These are phyloP conservation scores for Piper longum DNA, from an alignment of 164 flowering plant genomes.

Conservation along the genomic window DNA sequence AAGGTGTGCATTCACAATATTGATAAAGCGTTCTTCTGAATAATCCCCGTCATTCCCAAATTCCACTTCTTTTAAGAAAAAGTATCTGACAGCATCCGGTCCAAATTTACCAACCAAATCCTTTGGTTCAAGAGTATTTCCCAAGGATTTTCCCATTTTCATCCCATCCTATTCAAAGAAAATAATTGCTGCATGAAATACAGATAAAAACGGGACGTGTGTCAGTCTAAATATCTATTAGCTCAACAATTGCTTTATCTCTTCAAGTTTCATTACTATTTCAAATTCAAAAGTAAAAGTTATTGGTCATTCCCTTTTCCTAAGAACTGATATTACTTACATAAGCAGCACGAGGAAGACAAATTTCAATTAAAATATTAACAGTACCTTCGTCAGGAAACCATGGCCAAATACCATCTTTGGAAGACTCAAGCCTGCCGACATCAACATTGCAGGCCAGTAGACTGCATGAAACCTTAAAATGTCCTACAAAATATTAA, in stretches of 20 bases:
- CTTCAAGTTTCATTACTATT: not conserved
- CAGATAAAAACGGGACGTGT: constrained; percentile 6
- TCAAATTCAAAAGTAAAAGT: not conserved
- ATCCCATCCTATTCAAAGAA: constrained; percentile 82
- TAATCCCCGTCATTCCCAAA: constrained; percentile 95
- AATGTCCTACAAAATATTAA: constrained; percentile 51
- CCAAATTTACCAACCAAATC: constrained; percentile 78
- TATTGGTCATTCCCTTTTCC: not conserved
- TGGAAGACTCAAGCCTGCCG: constrained; percentile 81
- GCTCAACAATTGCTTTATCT: not conserved
- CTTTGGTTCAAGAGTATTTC: constrained; percentile 89
- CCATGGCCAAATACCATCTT: constrained; percentile 95
- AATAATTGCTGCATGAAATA: constrained; percentile 51
- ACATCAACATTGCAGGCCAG: constrained; percentile 98
- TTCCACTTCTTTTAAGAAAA: constrained; percentile 88
- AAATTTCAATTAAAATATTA: not conserved
- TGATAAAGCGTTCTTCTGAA: constrained; percentile 86
- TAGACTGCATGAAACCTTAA: constrained; percentile 96
- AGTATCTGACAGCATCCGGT: constrained; percentile 89
- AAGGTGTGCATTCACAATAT: constrained; percentile 83
- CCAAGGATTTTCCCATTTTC: constrained; percentile 98
- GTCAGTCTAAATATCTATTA: not conserved
- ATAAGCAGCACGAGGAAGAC: not conserved
- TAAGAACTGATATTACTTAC: not conserved
- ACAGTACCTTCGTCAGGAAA: constrained; percentile 75